Conservation (phyloP, 2,329 filamentous ascomycete species). For the Tolypocladium sp. region DNA sequence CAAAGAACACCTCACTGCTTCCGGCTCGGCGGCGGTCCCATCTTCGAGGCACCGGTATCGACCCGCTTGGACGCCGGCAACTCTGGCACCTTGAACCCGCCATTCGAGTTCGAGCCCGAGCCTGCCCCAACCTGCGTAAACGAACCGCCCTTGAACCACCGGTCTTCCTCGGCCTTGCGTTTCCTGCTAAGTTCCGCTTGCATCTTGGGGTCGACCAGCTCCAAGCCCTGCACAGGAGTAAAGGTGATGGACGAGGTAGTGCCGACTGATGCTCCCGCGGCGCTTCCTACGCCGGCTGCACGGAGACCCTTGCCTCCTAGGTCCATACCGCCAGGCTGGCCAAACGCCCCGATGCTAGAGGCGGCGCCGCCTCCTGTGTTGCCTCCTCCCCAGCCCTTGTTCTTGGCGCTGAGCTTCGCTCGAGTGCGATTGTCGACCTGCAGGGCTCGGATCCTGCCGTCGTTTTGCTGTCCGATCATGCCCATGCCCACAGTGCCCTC, state of each 20-base stretch:
- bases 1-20: background rate
- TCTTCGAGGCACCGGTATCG: constrained; percentile 24
- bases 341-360: constrained; percentile 76
- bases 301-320: constrained; percentile 73
- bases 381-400: constrained; percentile 83
- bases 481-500: constrained; percentile 82
- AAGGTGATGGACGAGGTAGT: constrained; percentile 86
- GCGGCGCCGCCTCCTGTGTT: constrained; percentile 55
- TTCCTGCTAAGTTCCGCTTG: constrained; percentile 83
- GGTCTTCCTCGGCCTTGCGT: constrained; percentile 85
- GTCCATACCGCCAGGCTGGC: constrained; percentile 55
- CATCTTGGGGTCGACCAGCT: constrained; percentile 89
- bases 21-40: constrained; percentile 24
- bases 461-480: constrained; percentile 86
- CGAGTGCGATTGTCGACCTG: constrained; percentile 91
- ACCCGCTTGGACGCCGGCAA: constrained; percentile 67
- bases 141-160: constrained; percentile 95
- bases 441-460: constrained; percentile 77
- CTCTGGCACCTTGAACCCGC: constrained; percentile 74
- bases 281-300: constrained; percentile 70
- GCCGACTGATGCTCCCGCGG: constrained; percentile 50
- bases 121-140: constrained; percentile 74
- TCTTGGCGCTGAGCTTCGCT: constrained; percentile 89
- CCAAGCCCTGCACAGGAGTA: constrained; percentile 86
- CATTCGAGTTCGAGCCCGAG: constrained; percentile 31